phyloP scores from a whole-genome alignment of 805 yeast species.

The Starmerella khaoyaiensis region DNA sequence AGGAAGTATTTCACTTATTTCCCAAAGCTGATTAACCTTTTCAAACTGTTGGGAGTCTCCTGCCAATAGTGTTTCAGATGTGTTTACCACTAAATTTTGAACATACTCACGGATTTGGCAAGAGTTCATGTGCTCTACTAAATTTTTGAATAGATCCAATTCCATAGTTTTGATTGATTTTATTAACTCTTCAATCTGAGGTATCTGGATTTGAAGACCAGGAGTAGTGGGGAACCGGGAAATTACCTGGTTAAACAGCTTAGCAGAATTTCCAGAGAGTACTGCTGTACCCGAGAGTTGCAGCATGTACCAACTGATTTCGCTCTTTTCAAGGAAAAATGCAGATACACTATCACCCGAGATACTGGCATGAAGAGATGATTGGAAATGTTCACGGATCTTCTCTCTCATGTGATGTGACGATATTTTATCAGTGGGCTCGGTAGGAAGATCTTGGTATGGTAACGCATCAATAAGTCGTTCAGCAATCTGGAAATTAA shows the following conservation, averaged over 20 bases:
- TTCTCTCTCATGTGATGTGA: conserved; percentile 20
- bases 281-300: conserved; percentile 12
- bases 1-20: conserved; percentile 35
- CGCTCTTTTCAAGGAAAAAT: not conserved
- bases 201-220: conserved; percentile 8
- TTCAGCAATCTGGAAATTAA: conserved; percentile 27
- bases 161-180: conserved; percentile 1
- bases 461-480: conserved; percentile 45
- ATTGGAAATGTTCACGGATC: conserved; percentile 30
- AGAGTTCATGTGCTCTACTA: conserved; percentile 6
- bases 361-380: conserved; percentile 2
- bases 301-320: conserved; percentile 20
- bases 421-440: conserved; percentile 8
- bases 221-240: conserved; percentile 11
- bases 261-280: conserved; percentile 3
- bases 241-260: conserved; percentile 7
- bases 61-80: conserved; percentile 22
- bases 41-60: conserved; percentile 55
- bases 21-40: conserved; percentile 51
- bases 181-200: conserved; percentile 5
- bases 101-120: conserved; percentile 10
- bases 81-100: conserved; percentile 1
- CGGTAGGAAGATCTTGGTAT: conserved; percentile 30
- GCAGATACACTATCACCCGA: conserved; percentile 2
- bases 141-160: conserved; percentile 12